These are phyloP conservation scores for Vitis amurensis DNA, from an alignment of 164 flowering plant genomes.

Conservation along the genomic window DNA sequence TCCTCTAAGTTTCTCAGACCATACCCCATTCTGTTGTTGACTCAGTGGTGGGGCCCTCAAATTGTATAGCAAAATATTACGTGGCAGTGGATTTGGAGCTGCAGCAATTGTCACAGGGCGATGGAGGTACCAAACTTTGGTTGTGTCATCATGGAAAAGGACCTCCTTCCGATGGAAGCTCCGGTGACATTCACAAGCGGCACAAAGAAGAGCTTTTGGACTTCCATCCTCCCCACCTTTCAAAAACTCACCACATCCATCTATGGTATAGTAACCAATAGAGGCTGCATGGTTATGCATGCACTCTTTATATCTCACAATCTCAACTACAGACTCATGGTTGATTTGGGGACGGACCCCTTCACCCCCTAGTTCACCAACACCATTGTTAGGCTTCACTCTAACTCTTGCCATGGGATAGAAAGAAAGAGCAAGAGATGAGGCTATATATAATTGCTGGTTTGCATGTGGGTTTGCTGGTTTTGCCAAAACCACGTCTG, in stretches of 20 bases:
- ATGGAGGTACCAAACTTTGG: not conserved
- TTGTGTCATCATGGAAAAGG: too few relatives aligned
- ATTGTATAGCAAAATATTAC: too few relatives aligned
- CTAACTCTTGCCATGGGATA: not conserved
- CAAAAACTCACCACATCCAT: constrained; percentile 23
- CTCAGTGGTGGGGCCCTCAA: too few relatives aligned
- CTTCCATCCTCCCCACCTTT: constrained; percentile 17
- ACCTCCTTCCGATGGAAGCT: constrained; percentile 15
- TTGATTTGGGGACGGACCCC: not conserved
- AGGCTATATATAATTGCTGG: too few relatives aligned
- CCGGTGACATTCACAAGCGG: constrained; percentile 22
- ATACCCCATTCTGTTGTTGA: too few relatives aligned
- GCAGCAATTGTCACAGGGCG: not conserved
- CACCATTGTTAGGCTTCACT: not conserved
- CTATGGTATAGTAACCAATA: constrained; percentile 8
- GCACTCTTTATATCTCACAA: not conserved
- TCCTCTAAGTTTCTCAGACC: too few relatives aligned
- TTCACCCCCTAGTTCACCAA: not conserved
- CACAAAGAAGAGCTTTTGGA: constrained; percentile 6
- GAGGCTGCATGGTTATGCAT: constrained; percentile 4
- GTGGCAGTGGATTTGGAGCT: not conserved
- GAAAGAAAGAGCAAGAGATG: not conserved
- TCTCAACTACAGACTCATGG: not conserved
- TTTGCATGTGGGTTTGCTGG: too few relatives aligned
- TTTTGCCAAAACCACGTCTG: too few relatives aligned